These are phyloP conservation scores for Cystobasidium pallidum DNA, from an alignment of 1,284 basidiomycete species.

Conservation along the genomic window DNA sequence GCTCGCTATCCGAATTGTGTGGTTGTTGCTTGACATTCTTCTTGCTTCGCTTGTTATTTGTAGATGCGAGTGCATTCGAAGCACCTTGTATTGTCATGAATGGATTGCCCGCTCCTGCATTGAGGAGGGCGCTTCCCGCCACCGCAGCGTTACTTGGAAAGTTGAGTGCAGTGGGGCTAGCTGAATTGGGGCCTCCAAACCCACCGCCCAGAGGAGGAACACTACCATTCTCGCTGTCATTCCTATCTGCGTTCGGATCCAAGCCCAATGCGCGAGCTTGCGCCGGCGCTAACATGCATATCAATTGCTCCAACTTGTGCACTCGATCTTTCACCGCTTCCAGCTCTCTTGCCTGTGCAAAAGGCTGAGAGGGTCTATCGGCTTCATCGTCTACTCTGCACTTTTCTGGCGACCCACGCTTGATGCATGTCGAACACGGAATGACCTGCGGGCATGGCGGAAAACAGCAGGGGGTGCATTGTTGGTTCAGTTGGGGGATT, in stretches of 20 bases:
- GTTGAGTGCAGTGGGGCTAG: slow-evolving; percentile 4
- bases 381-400: slow-evolving; percentile 43
- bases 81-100: neutral
- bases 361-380: slow-evolving; percentile 40
- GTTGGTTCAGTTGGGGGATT: neutral
- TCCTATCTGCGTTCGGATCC: neutral
- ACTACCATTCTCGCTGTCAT: slow-evolving; percentile 14
- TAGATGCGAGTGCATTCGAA: neutral
- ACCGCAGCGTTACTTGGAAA: slow-evolving; percentile 22
- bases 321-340: slow-evolving; percentile 33
- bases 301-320: slow-evolving; percentile 35
- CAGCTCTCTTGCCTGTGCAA: slow-evolving; percentile 42
- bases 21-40: slow-evolving; percentile 2
- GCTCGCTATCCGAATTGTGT: slow-evolving; percentile 21
- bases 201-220: neutral
- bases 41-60: slow-evolving; percentile 8
- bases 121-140: neutral
- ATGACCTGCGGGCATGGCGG: slow-evolving; percentile 30
- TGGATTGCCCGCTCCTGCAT: slow-evolving; percentile 8
- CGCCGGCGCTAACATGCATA: slow-evolving; percentile 31
- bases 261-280: slow-evolving; percentile 28
- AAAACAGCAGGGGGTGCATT: neutral
- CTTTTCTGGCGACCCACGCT: slow-evolving; percentile 36
- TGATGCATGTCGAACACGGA: slow-evolving; percentile 44
- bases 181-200: neutral